Base-by-base conservation (phyloP, 371 early-diverging fungal genomes). In the Chytridium lagenaria region DNA sequence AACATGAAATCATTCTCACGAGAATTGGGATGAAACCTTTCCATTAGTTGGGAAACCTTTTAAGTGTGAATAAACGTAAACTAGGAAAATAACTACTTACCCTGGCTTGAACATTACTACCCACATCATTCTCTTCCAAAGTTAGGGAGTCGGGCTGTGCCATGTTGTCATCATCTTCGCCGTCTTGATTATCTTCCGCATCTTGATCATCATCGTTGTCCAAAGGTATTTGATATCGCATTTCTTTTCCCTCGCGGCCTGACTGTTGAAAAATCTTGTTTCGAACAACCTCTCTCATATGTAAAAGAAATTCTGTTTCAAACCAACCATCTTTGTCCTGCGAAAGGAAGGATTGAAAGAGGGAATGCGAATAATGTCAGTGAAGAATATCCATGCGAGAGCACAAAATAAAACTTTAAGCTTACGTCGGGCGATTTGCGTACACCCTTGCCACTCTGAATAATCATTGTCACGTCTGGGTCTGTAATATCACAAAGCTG, bases 401-500 rank as follows among this genome's bases (percentile, higher is more conserved):
- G 19, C 1, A 39, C 16, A 26, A 2, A 72, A 55, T 33, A 44
- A 7, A 1, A 3, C 2, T 31, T 5, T 7, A 1, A 1, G 19
- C 79, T 75, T 50, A 80, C 80, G 57, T 80, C 74, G 37, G 1
- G 70, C 16, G 50, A 63, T 22, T 50, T 59, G 23, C 79, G 71
- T 10, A 78, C 26, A 40, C 74, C 70, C 22, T 68, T 63, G 31
- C 37, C 66, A 26, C 69, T 68, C 19, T 80, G 3, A 16, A 82
- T 65, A 44, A 81, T 30, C 22, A 36, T 44, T 10, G 40, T 26
- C 16, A 80, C 52, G 16, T 78, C 80, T 5, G 84, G 81, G 40
- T 81, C 81, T 0, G 79, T 79, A n/a, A 84, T 68, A 63, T 84
- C 82, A 64, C 77, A 77, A 10, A 82, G 26, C 59, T 79, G 79